Conservation (phyloP, 768 basidiomycete species). For the Agaricus blazei region DNA sequence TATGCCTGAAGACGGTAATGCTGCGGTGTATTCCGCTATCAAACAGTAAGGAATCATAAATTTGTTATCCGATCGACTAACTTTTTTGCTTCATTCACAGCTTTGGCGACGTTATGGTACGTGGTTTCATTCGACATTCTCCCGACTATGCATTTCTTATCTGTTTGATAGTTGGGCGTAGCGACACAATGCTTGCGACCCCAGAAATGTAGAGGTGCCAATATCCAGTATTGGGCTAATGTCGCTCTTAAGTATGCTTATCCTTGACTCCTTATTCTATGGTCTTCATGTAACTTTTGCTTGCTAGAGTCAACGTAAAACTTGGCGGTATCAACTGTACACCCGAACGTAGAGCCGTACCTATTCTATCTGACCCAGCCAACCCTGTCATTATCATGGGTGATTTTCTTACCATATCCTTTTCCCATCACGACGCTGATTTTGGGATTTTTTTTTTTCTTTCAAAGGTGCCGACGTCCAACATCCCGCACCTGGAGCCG, state of each 20-base stretch:
- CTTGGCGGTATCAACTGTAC: conserved; percentile 78
- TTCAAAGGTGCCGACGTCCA: conserved; percentile 70
- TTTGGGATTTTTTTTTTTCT: not conserved
- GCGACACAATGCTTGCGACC: conserved; percentile 75
- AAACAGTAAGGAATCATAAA: conserved; percentile 12
- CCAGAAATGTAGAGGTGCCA: conserved; percentile 55
- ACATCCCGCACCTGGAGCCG: conserved; percentile 72
- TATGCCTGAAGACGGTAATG: conserved; percentile 24
- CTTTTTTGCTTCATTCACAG: conserved; percentile 26
- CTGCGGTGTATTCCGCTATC: conserved; percentile 8
- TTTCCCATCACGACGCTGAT: no score
- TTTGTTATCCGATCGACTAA: not conserved
- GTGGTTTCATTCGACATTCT: not conserved
- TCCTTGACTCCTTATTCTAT: not conserved
- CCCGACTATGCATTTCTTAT: not conserved
- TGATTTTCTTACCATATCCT: conserved; percentile 17
- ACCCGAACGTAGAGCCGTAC: conserved; percentile 55
- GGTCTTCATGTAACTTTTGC: not conserved
- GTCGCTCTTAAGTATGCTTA: conserved; percentile 65
- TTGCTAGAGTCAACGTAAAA: conserved; percentile 73
- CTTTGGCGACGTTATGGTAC: conserved; percentile 52
- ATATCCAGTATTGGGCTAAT: conserved; percentile 74
- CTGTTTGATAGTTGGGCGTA: conserved; percentile 52
- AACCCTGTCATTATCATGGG: conserved; percentile 79
- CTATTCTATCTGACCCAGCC: conserved; percentile 54